Conservation (phyloP, 2,329 filamentous ascomycete genomes). For the Fusarium sp. region DNA sequence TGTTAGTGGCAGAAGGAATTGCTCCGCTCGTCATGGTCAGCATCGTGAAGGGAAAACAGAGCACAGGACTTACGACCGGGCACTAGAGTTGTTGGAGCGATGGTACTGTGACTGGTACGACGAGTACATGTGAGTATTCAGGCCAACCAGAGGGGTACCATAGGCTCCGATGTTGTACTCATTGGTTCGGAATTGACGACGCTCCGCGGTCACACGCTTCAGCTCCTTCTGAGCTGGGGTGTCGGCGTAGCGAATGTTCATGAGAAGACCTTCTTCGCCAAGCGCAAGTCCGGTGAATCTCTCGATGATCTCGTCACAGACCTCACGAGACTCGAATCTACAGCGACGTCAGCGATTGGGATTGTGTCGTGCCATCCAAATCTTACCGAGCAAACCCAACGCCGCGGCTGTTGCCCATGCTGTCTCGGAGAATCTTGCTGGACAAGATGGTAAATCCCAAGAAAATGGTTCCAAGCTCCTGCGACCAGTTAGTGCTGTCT, state of each 20-base stretch:
- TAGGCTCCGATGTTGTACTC: slow-evolving; percentile 88
- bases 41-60: neutral
- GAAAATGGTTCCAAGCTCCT: slow-evolving; percentile 85
- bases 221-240: slow-evolving; percentile 96
- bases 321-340: slow-evolving; percentile 89
- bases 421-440: slow-evolving; percentile 93
- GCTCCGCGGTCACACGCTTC: slow-evolving; percentile 95
- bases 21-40: slow-evolving; percentile 26
- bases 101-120: slow-evolving; percentile 53
- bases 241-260: slow-evolving; percentile 97
- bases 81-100: slow-evolving; percentile 42
- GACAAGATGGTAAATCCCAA: slow-evolving; percentile 86
- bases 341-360: neutral
- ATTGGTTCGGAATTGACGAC: slow-evolving; percentile 93
- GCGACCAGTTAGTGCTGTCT: slow-evolving; percentile 22
- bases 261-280: slow-evolving; percentile 82
- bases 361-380: neutral
- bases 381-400: slow-evolving; percentile 95
- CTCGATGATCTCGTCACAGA: slow-evolving; percentile 90
- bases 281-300: slow-evolving; percentile 85
- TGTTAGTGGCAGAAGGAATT: neutral
- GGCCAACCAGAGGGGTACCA: slow-evolving; percentile 70
- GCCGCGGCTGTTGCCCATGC: slow-evolving; percentile 91
- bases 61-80: slow-evolving; percentile 46
- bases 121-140: slow-evolving; percentile 56